Conservation (phyloP, 129 eudicot genomes). For the Escallonia herrerae region DNA sequence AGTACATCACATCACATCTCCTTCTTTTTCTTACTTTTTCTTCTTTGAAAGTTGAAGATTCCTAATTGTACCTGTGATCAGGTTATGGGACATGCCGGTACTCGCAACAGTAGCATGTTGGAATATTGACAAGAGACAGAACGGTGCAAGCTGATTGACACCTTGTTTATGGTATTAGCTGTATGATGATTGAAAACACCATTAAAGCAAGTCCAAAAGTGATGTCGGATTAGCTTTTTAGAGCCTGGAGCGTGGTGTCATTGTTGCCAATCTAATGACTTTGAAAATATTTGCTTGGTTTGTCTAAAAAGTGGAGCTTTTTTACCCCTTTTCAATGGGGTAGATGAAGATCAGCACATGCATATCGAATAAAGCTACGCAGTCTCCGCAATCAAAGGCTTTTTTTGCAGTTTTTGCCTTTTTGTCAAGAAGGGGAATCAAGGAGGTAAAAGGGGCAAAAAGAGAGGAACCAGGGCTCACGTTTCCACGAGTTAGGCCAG, state of each 20-base stretch:
- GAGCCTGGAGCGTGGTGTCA: neutral
- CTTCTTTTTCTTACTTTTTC: too few species aligned
- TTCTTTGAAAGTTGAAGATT: neutral
- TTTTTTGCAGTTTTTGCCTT: neutral
- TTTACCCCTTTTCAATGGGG: neutral
- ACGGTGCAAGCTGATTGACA: neutral
- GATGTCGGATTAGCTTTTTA: neutral
- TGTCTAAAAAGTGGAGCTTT: neutral
- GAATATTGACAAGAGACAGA: neutral
- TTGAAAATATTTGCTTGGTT: conserved; percentile 7
- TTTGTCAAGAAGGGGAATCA: too few species aligned
- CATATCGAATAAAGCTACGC: neutral
- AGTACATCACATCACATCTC: too few species aligned
- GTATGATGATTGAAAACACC: too few species aligned
- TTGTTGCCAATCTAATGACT: neutral
- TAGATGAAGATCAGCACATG: conserved; percentile 1
- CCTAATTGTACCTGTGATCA: conserved; percentile 9
- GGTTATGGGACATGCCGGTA: conserved; percentile 67
- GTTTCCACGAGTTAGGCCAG: too few species aligned
- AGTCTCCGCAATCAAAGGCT: conserved; percentile 7
- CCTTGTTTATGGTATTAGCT: neutral
- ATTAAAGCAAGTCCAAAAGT: neutral
- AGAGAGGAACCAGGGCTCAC: too few species aligned
- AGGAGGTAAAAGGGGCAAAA: too few species aligned
- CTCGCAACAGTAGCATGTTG: conserved; percentile 30